Evolutionary conservation across 257 asterid species (phyloP), one percentile per base, ranked within the genome.

Genomic region (Hygrophila difformis): DNA sequence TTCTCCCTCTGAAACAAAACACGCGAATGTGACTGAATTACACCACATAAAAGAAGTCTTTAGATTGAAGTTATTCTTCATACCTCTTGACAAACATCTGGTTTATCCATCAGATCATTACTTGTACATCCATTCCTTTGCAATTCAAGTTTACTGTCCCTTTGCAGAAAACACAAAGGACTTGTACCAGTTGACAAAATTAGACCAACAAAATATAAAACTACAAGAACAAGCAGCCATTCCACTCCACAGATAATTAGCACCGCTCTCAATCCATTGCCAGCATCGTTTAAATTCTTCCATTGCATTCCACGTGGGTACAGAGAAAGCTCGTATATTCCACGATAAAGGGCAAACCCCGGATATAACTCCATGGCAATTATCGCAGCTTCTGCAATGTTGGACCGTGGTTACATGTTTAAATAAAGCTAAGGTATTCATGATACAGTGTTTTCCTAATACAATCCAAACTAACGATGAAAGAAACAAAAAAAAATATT

Each of bases 271-370:
- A 86, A 75, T 55, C 96, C 96, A 62, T 82, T 91, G 34, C 55
- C 14, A 40, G 73, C 50, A 71, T 82, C 75, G 28, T 47, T 76
- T 59, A 91, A 50, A 73, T 86, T 72, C 59, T 61, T 80, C 98
- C 96, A 91, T 64, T 69, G 60, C 98, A 91, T 91, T 57, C 98
- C 98, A 49, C 79, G 82, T 34, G 96, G 24, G 67, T 83, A 86
- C 55, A 82, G 76, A 17, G 94, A 67, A 53, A 91, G 67, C 75
- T 91, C 96, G n/a, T 75, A 82, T 39, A 91, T 59, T 35, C 96
- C 96, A 52, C 98, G 93, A 48, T 64, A 86, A 55, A 91, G 89
- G 53, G 93, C 58, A 62, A 86, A 91, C 49, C 96, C 98, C 51
- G 96, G 98, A 74, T 56, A 91, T 62, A 91, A 56, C 55, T 91